Percentiles rank a stretch among this genome's conserved stretches.
Conservation (phyloP, 225 moss, liverwort and hornwort species). For the Pseudisothecium myosuroides region DNA sequence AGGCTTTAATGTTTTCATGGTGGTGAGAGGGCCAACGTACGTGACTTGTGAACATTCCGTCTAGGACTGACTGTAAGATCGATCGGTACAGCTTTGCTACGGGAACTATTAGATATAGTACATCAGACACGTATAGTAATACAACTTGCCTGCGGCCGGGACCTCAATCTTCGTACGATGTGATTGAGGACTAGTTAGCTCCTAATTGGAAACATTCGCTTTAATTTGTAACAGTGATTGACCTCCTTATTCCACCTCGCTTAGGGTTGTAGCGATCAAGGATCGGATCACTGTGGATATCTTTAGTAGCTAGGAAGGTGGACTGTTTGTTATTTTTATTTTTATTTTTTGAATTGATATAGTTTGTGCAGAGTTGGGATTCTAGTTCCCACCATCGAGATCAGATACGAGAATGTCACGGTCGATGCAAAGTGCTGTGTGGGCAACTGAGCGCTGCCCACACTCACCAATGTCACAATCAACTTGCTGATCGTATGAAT, state of each 20-base stretch:
- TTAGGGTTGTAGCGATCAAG: background rate
- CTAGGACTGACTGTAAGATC: too few relatives aligned
- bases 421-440: background rate
- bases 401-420: background rate
- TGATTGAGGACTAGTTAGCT: too few relatives aligned
- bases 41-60: too few relatives aligned
- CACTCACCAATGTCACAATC: background rate
- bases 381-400: background rate
- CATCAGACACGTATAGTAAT: too few relatives aligned
- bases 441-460: background rate
- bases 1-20: too few relatives aligned
- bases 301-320: background rate
- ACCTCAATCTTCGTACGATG: too few relatives aligned
- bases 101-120: too few relatives aligned
- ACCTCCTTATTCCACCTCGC: background rate
- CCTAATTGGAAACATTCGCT: too few relatives aligned
- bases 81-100: too few relatives aligned
- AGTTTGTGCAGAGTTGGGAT: background rate
- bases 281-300: background rate
- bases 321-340: rapidly evolving
- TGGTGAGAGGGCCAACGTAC: too few relatives aligned
- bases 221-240: background rate
- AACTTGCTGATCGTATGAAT: background rate
- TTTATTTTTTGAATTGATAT: background rate
- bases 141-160: too few relatives aligned